A percentile compares a stretch with the other conserved stretches of the same genome.
Conservation (phyloP, 2,329 filamentous ascomycete genomes). For the Metarhizium sp. region DNA sequence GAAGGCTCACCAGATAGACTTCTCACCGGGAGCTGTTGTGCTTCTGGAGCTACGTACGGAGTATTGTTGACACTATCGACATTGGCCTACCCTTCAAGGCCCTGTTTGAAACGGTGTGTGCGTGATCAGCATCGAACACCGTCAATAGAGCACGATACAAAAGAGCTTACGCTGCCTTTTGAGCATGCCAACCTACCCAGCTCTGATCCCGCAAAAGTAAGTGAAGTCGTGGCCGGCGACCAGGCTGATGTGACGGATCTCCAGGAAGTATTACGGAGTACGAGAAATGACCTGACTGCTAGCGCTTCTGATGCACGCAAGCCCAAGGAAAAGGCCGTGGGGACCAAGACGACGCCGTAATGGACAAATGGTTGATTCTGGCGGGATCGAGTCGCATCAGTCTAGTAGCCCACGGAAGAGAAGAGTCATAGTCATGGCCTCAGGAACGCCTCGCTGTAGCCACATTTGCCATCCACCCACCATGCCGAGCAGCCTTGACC, state of each 20-base stretch:
- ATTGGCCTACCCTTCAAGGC: not conserved
- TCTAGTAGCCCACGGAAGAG: not conserved
- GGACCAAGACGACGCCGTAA: not conserved
- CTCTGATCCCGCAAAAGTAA: no score
- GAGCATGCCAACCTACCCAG: not conserved
- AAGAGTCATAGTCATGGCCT: conserved; percentile 2
- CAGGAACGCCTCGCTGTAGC: not conserved
- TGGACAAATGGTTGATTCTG: not conserved
- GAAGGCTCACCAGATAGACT: no score
- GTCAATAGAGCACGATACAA: not conserved
- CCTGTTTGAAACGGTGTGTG: not conserved
- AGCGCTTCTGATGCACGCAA: not conserved
- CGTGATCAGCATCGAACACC: not conserved
- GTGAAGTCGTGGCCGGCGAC: not conserved
- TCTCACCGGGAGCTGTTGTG: not conserved
- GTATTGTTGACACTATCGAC: not conserved
- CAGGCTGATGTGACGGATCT: not conserved
- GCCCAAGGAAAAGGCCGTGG: not conserved
- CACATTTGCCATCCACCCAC: not conserved
- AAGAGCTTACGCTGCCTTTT: not conserved
- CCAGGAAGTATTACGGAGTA: not conserved
- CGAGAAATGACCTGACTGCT: not conserved
- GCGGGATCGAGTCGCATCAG: not conserved
- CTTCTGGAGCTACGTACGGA: not conserved
- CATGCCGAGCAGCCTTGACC: no score